Evolutionary conservation across 1,284 basidiomycete species (phyloP), one percentile per base, ranked within the genome.

Genomic region (Athelia psychrophila): DNA sequence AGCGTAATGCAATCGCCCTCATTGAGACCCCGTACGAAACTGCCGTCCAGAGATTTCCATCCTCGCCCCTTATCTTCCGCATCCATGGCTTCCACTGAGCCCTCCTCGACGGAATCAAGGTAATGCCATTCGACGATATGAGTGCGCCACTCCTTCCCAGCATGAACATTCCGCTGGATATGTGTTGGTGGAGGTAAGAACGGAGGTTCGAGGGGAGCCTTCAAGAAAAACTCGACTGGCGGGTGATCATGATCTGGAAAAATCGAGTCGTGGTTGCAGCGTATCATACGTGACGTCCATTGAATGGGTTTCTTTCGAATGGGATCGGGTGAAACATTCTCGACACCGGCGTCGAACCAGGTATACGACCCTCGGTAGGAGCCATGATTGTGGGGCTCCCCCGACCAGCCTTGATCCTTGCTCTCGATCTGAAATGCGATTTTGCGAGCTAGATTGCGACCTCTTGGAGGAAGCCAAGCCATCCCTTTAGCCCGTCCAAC

Each of bases 331-430:
- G 8, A 18, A 33, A 32, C 13, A 19, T 30, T 44, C 27, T 54
- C 42, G 32, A 54, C 27, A n/a, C 30, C 16, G 22, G 42, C 50
- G n/a, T 55, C 54, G 27, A 54, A 56, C 53, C 54, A 56, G 15
- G 54, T 51, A 44, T 40, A 54, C 30, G 49, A 45, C 1, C 44
- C 40, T 10, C 40, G 16, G 18, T 51, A 49, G 4, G 44, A 33
- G 20, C 44, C 48, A 32, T 23, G 18, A 16, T 35, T 19, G 20
- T 18, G 4, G 18, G 32, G 12, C 13, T 35, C 23, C 16, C 16
- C 13, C 15, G 2, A 9, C 49, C 42, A 44, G 19, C 54, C 44
- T 25, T 30, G 24, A 35, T 48, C 24, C 15, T 46, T 23, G 32
- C 54, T 47, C 22, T 35, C 45, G 18, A 54, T 19, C 35, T 52